Evolutionary conservation across 768 basidiomycete genomes (phyloP), one percentile per base, ranked within the genome.

Genomic region (Agaricus blazei): DNA sequence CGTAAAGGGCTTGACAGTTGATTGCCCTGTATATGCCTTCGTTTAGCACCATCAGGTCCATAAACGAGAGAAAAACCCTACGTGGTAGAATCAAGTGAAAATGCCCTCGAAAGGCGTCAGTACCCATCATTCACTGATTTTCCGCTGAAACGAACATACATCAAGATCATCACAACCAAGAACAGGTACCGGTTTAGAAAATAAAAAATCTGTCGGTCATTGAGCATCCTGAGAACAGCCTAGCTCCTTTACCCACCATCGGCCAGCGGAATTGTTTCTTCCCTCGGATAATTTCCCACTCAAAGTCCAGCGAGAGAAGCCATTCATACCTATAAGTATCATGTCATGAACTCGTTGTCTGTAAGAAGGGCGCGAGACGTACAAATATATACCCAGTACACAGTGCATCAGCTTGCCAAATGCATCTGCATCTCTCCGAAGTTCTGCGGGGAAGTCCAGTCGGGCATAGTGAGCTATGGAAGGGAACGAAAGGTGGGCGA

Each of bases 121-220:
- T 15, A 51, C 19, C 19, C 19, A 19, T 19, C 19, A 23, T 34
- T 29, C 72, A 23, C 57, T 14, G 15, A 27, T 44, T 11, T 52
- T 51, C 19, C 50, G 45, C 54, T 15, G 24, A 47, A 41, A 34
- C 59, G 51, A 47, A 73, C 84, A 69, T 54, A 87, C 86, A 88
- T 84, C 60, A 84, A 85, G 56, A 86, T 75, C 65, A 88, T 66
- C 3, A 85, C 82, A 57, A 84, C 74, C n/a, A 88, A 67, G 26
- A 88, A 67, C 57, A 76, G 74, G 64, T 87, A 88, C 46, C 87
- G 78, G 57, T 83, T 82, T 26, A 79, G 72, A 58, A 88, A 87
- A 62, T 88, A 88, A 62, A 87, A 85, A 28, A 77, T 68, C 84
- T 87, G 53, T 14, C 19, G 54, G 12, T 51, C 36, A 45, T 46